Percentiles rank a stretch among this genome's conserved stretches.
These are phyloP conservation scores for Fusarium xylarioides DNA, from an alignment of 2,329 filamentous ascomycete genomes.

Conservation along the genomic window DNA sequence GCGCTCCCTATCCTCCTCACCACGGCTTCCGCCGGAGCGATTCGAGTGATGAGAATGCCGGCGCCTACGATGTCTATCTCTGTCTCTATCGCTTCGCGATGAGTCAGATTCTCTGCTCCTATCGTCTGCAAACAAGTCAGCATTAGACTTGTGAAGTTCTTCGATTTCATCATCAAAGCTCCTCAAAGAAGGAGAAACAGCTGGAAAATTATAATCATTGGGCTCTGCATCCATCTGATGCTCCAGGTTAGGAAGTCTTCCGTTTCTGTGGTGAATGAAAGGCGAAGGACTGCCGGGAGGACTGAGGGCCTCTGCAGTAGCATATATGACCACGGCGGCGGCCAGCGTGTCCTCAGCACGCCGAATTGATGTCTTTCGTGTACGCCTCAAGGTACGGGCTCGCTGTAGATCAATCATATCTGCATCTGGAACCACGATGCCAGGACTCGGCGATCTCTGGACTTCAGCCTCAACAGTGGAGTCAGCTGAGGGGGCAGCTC, in stretches of 20 bases:
- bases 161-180: conserved; percentile 50
- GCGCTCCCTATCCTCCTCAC: conserved; percentile 45
- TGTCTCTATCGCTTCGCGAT: conserved; percentile 50
- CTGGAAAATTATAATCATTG: conserved; percentile 45
- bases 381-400: conserved; percentile 55
- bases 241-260: conserved; percentile 41
- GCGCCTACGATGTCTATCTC: conserved; percentile 53
- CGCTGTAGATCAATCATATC: conserved; percentile 52
- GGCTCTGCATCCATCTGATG: conserved; percentile 39
- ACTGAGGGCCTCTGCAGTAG: conserved; percentile 59
- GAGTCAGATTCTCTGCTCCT: conserved; percentile 52
- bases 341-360: conserved; percentile 63
- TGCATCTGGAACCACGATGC: conserved; percentile 56
- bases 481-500: background rate
- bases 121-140: conserved; percentile 67
- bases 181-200: conserved; percentile 46
- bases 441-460: conserved; percentile 55
- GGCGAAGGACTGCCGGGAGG: conserved; percentile 49
- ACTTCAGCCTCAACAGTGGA: conserved; percentile 20
- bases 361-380: conserved; percentile 55
- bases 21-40: conserved; percentile 44
- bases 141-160: conserved; percentile 57
- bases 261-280: conserved; percentile 37
- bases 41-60: conserved; percentile 52
- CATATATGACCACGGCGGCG: conserved; percentile 63